Conservation (phyloP, 768 basidiomycete species). For the Sarcomyxa edulis region DNA sequence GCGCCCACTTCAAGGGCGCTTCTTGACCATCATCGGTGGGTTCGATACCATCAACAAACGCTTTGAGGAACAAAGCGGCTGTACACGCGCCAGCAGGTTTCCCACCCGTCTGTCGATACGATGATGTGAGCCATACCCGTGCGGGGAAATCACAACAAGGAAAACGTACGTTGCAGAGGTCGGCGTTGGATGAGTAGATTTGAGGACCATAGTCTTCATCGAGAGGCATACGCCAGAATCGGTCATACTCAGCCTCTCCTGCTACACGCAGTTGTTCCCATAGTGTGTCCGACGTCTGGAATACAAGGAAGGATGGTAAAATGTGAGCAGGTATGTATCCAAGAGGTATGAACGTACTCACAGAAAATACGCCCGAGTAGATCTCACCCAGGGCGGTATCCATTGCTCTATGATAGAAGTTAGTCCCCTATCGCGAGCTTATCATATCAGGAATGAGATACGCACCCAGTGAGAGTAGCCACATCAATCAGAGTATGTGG, state of each 20-base stretch:
- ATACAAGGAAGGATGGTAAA: background rate
- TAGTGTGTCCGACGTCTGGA: constrained; percentile 65
- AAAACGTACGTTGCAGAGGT: constrained; percentile 64
- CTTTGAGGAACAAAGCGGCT: constrained; percentile 83
- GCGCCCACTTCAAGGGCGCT: constrained; percentile 72
- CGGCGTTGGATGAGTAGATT: constrained; percentile 74
- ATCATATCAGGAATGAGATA: background rate
- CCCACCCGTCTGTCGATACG: constrained; percentile 80
- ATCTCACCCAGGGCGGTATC: constrained; percentile 68
- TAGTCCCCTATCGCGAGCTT: too few species aligned
- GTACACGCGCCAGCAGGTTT: constrained; percentile 67
- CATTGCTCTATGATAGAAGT: constrained; percentile 51
- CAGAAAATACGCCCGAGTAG: constrained; percentile 76
- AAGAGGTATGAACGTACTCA: constrained; percentile 24
- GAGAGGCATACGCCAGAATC: constrained; percentile 89
- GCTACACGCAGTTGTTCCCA: constrained; percentile 68
- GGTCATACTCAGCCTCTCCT: constrained; percentile 71
- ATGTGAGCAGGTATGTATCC: too few species aligned
- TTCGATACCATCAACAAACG: constrained; percentile 74
- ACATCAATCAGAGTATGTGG: constrained; percentile 84
- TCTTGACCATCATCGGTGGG: constrained; percentile 49
- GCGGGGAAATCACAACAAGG: background rate
- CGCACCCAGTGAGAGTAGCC: constrained; percentile 79
- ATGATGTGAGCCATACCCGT: background rate
- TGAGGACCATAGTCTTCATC: constrained; percentile 77